Evolutionary conservation across 2,329 filamentous ascomycete species (phyloP).

Genomic region (Claviceps pusilla): DNA sequence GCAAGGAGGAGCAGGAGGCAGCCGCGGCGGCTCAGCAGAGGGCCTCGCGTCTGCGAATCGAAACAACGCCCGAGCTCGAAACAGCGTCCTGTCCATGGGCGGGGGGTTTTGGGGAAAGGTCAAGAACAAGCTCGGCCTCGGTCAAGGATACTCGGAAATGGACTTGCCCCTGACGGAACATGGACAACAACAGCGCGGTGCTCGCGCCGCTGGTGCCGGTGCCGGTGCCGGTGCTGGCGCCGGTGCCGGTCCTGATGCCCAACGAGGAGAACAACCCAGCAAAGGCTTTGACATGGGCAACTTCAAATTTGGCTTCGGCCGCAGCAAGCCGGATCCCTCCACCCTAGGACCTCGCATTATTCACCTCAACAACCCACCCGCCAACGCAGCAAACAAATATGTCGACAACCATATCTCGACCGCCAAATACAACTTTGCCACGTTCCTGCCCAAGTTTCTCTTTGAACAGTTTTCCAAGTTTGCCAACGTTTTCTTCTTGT

Average conservation of each 20-base stretch:
- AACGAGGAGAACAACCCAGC: constrained; percentile 24
- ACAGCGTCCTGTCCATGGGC: constrained; percentile 76
- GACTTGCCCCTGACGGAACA: constrained; percentile 84
- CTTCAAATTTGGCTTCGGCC: constrained; percentile 87
- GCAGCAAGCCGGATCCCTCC: constrained; percentile 73
- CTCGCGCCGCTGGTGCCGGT: constrained; percentile 23
- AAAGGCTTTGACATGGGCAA: constrained; percentile 55
- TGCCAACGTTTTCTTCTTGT: constrained; percentile 98
- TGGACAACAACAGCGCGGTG: constrained; percentile 27
- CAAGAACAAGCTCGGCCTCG: constrained; percentile 84
- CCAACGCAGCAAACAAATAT: constrained; percentile 79
- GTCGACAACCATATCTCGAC: constrained; percentile 95
- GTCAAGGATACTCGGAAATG: constrained; percentile 88
- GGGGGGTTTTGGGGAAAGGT: constrained; percentile 75
- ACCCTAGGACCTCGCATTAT: constrained; percentile 86
- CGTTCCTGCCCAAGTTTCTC: constrained; percentile 91
- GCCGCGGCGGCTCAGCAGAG: constrained; percentile 29
- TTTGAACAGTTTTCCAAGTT: constrained; percentile 99
- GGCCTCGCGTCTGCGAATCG: constrained; percentile 31
- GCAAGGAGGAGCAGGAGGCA: constrained; percentile 38
- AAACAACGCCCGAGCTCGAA: constrained; percentile 56
- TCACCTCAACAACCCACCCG: constrained; percentile 88
- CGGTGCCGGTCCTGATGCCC: constrained; percentile 19
- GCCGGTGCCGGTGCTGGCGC: constrained; percentile 20
- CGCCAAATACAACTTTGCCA: constrained; percentile 87